Evolutionary conservation across 2,329 filamentous ascomycete genomes (phyloP).

Genomic region (Cercospora citrullina): DNA sequence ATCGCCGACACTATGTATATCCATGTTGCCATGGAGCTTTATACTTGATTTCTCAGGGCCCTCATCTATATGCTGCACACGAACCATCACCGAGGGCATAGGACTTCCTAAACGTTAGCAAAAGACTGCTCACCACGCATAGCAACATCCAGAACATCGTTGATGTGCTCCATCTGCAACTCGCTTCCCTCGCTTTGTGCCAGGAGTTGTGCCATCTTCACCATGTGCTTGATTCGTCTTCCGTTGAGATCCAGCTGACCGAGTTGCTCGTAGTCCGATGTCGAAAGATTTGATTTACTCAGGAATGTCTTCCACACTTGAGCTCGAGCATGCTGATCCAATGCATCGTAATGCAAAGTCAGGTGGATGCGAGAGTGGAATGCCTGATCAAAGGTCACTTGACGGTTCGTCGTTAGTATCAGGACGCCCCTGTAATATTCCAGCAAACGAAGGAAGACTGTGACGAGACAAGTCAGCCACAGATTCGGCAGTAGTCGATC

Average conservation of each 20-base stretch:
- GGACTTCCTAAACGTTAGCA: too few species aligned
- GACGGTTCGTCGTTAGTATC: constrained; percentile 43
- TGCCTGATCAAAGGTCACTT: constrained; percentile 39
- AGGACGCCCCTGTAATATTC: constrained; percentile 37
- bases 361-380: constrained; percentile 41
- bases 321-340: constrained; percentile 30
- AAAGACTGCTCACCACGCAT: constrained; percentile 5
- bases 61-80: too few species aligned
- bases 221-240: constrained; percentile 19
- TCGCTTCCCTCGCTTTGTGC: constrained; percentile 17
- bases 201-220: constrained; percentile 20
- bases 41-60: too few species aligned
- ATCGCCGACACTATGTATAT: too few species aligned
- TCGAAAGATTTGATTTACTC: constrained; percentile 15
- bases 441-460: constrained; percentile 40
- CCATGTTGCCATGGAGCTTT: too few species aligned
- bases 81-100: too few species aligned
- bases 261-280: constrained; percentile 4
- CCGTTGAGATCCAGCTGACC: constrained; percentile 19
- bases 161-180: constrained; percentile 16
- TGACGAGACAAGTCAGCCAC: background rate
- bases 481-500: background rate
- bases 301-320: constrained; percentile 32
- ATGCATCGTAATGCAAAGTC: constrained; percentile 35
- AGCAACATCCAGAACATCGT: constrained; percentile 3